Percentiles rank a stretch among this genome's conserved stretches.
Conservation (phyloP, 1,139 yeast genomes). For the Geotrichum klebahnii region DNA sequence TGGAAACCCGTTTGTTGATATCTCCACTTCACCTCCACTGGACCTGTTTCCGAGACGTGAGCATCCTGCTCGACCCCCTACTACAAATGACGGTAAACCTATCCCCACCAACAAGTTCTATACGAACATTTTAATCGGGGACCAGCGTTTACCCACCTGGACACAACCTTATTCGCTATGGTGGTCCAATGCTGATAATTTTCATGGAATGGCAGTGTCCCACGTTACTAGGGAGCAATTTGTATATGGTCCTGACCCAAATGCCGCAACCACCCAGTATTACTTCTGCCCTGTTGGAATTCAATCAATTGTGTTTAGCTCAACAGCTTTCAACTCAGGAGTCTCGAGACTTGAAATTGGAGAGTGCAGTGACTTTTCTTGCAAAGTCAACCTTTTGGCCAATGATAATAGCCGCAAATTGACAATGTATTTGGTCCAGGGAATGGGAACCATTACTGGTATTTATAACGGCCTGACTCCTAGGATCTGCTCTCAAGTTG, state of each 20-base stretch:
- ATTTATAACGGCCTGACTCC: constrained; percentile 63
- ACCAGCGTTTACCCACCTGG: constrained; percentile 63
- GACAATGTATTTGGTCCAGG: constrained; percentile 51
- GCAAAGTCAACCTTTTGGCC: constrained; percentile 54
- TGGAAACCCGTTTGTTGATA: constrained; percentile 31
- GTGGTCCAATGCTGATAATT: constrained; percentile 47
- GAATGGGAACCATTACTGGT: constrained; percentile 72
- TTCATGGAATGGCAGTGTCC: constrained; percentile 60
- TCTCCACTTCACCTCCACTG: constrained; percentile 48
- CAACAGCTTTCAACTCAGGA: constrained; percentile 32
- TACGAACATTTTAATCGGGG: constrained; percentile 66
- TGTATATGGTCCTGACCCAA: constrained; percentile 59
- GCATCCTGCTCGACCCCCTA: constrained; percentile 47
- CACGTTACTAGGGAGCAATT: constrained; percentile 57
- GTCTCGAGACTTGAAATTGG: constrained; percentile 30
- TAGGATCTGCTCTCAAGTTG: constrained; percentile 51
- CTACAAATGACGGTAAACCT: constrained; percentile 44
- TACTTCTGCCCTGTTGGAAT: constrained; percentile 42
- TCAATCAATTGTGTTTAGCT: constrained; percentile 38
- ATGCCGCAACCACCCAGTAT: constrained; percentile 35
- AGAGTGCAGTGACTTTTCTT: constrained; percentile 45
- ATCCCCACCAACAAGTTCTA: constrained; percentile 80
- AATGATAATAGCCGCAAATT: constrained; percentile 52
- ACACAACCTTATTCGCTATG: constrained; percentile 81
- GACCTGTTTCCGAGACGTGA: constrained; percentile 48